phyloP scores from a whole-genome alignment of 768 basidiomycete genomes.

The Lepiota subincarnata region DNA sequence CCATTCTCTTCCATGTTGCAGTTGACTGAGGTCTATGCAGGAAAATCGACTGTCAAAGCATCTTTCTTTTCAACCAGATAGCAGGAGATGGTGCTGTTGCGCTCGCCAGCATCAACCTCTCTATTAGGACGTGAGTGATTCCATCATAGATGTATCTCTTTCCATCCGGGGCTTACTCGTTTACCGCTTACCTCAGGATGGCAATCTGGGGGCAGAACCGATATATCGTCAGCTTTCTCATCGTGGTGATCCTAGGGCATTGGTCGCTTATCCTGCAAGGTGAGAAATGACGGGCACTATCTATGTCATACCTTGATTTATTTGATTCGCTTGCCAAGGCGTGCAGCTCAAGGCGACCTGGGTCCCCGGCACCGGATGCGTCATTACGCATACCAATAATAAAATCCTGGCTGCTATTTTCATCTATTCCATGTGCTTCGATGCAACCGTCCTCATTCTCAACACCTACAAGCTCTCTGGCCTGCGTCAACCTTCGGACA shows the following conservation, averaged over 20 bases:
- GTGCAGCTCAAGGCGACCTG: conserved; percentile 56
- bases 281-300: conserved; percentile 12
- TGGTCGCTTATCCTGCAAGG: conserved; percentile 72
- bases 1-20: neutral
- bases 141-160: neutral
- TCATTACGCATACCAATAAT: conserved; percentile 58
- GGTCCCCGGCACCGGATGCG: conserved; percentile 44
- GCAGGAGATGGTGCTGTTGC: conserved; percentile 46
- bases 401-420: conserved; percentile 64
- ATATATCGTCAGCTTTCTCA: conserved; percentile 45
- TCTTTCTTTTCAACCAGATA: conserved; percentile 64
- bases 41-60: conserved; percentile 53
- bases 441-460: conserved; percentile 54
- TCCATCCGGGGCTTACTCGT: neutral
- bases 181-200: conserved; percentile 27
- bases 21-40: conserved; percentile 19
- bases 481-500: conserved; percentile 15
- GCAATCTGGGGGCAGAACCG: conserved; percentile 63
- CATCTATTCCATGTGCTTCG: conserved; percentile 76
- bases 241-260: conserved; percentile 60
- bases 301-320: neutral
- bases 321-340: conserved; percentile 29
- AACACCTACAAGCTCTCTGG: conserved; percentile 56
- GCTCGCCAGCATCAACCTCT: conserved; percentile 57
- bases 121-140: conserved; percentile 48